phyloP scores from a whole-genome alignment of 257 asterid genomes.

The Echium plantagineum region DNA sequence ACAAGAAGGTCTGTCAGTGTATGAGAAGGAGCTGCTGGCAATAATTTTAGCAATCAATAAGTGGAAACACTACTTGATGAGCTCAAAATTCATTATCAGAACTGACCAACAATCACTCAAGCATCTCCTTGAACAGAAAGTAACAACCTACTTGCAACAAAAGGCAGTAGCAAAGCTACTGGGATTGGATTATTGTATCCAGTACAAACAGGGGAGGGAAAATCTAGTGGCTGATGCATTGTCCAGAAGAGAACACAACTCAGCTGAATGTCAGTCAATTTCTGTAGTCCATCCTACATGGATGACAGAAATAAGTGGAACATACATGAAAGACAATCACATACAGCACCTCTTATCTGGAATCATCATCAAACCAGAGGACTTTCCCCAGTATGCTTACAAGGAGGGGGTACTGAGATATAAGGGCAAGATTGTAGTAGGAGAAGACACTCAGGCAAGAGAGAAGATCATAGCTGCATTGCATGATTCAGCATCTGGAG shows the following conservation, averaged over 20 bases:
- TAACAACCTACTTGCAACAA: not conserved
- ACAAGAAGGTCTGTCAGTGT: not conserved
- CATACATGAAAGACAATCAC: too few species aligned
- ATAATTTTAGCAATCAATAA: not conserved
- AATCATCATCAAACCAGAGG: too few species aligned
- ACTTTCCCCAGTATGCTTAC: too few species aligned
- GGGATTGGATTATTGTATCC: constrained; percentile 1
- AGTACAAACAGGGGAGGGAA: not conserved
- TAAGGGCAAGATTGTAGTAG: too few species aligned
- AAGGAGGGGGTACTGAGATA: too few species aligned
- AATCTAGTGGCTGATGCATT: constrained; percentile 7
- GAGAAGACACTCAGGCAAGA: too few species aligned
- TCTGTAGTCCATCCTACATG: too few species aligned
- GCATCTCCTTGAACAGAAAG: not conserved
- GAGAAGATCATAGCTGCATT: too few species aligned
- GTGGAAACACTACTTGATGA: not conserved
- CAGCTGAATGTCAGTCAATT: too few species aligned
- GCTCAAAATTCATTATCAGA: not conserved
- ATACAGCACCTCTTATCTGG: too few species aligned
- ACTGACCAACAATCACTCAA: not conserved
- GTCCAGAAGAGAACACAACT: not conserved
- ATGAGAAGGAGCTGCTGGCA: not conserved
- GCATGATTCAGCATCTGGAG: too few species aligned
- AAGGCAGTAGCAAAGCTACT: constrained; percentile 2
- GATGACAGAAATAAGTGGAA: too few species aligned